Percentiles rank a stretch among this genome's conserved stretches.
Conservation (phyloP, 768 basidiomycete genomes). For the Lanmaoa pseudosensibilis region DNA sequence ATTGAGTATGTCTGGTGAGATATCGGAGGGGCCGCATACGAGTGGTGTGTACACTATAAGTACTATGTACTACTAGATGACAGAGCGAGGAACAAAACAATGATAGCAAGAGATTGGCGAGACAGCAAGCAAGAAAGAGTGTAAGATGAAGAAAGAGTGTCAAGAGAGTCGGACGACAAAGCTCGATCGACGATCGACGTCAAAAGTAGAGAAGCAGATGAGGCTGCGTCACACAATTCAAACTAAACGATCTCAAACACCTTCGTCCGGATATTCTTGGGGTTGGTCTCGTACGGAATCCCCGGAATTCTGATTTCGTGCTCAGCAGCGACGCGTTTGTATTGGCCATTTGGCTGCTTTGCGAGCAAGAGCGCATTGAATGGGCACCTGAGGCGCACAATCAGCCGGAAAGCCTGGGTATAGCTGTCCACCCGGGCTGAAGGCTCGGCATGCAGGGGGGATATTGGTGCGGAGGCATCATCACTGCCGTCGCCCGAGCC, state of each 20-base stretch:
- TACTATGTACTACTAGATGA: too few species aligned
- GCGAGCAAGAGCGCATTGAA: constrained; percentile 8
- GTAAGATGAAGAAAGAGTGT: too few species aligned
- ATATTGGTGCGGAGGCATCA: too few species aligned
- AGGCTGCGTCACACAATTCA: background rate
- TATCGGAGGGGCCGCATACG: too few species aligned
- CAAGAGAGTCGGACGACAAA: too few species aligned
- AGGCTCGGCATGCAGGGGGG: background rate
- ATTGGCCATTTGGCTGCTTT: background rate
- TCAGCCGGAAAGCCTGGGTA: background rate
- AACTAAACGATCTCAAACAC: constrained; percentile 1
- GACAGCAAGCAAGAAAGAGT: too few species aligned
- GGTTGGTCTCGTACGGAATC: background rate
- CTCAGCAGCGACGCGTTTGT: constrained; percentile 21
- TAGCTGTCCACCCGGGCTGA: background rate
- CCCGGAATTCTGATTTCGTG: constrained; percentile 1
- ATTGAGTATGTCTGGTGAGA: too few species aligned
- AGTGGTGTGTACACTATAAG: too few species aligned
- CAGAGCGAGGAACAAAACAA: too few species aligned
- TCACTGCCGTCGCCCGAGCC: background rate
- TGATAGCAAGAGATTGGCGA: too few species aligned
- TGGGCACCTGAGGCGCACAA: background rate
- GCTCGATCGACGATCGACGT: too few species aligned
- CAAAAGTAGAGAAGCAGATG: background rate
- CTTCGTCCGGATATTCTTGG: background rate